Evolutionary conservation across 2,329 filamentous ascomycete species (phyloP).

Genomic region (Didymella lethalis): DNA sequence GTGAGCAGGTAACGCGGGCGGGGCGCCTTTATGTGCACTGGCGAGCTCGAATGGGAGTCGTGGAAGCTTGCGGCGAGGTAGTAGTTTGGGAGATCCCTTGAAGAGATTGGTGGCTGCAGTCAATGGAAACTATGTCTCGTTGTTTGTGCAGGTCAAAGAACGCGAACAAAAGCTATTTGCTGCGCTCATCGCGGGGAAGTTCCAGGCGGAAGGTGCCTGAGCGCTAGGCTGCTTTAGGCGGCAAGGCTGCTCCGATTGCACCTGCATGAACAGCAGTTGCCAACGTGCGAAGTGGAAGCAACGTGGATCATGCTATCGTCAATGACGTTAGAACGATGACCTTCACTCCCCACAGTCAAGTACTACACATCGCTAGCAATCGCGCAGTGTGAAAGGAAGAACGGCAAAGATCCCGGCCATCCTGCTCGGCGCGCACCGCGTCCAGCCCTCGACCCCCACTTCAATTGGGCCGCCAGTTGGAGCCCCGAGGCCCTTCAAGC

Average conservation of each 20-base stretch:
- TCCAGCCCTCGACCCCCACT: conserved; percentile 41
- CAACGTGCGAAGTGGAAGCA: conserved; percentile 24
- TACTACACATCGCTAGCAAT: conserved; percentile 4
- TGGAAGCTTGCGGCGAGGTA: not conserved
- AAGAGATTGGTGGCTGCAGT: conserved; percentile 7
- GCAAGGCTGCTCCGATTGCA: conserved; percentile 12
- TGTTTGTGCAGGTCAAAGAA: conserved; percentile 23
- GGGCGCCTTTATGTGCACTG: conserved; percentile 5
- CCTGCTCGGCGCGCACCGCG: conserved; percentile 39
- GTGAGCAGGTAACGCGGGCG: conserved; percentile 11
- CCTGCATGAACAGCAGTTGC: conserved; percentile 33
- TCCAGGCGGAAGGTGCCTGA: conserved; percentile 27
- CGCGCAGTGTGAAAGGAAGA: conserved; percentile 14
- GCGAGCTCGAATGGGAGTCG: not conserved
- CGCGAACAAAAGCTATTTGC: conserved; percentile 24
- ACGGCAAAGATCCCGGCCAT: conserved; percentile 33
- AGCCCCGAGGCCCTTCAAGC: conserved; percentile 34
- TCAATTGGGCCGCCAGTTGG: conserved; percentile 36
- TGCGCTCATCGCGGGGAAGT: conserved; percentile 34
- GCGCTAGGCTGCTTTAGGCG: conserved; percentile 38
- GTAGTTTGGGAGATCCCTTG: not conserved
- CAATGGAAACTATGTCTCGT: conserved; percentile 12
- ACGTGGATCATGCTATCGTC: not conserved
- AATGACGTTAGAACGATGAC: not conserved
- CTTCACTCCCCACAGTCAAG: not conserved